Conservation (phyloP, 768 basidiomycete genomes). For the Wakefieldia striispora region DNA sequence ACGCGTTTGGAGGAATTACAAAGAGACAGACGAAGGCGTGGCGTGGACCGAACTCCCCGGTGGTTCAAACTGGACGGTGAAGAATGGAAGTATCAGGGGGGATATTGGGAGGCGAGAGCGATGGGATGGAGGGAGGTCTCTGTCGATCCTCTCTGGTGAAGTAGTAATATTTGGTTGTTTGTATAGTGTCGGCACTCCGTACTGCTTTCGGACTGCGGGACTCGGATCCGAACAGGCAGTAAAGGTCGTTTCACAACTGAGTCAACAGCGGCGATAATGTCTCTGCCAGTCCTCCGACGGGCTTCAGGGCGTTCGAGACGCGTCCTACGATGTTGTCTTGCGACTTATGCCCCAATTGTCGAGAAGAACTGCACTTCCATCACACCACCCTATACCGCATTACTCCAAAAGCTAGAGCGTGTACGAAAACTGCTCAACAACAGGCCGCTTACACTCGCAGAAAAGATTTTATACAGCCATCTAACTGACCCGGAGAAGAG, state of each 20-base stretch:
- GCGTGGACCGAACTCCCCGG: conserved; percentile 57
- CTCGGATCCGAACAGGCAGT: too few relatives aligned
- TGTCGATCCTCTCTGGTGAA: conserved; percentile 64
- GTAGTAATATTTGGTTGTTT: background rate
- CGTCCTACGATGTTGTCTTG: conserved; percentile 33
- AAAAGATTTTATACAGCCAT: conserved; percentile 97
- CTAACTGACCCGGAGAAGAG: conserved; percentile 74
- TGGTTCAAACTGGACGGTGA: conserved; percentile 75
- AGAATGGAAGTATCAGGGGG: conserved; percentile 75
- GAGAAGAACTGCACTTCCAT: conserved; percentile 68
- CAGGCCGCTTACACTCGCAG: conserved; percentile 87
- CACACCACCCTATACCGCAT: conserved; percentile 77
- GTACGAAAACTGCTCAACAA: conserved; percentile 68
- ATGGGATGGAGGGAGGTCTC: conserved; percentile 56
- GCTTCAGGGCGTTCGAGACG: conserved; percentile 8
- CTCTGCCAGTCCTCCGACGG: conserved; percentile 19
- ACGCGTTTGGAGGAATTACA: conserved; percentile 71
- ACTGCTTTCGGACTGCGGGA: too few relatives aligned
- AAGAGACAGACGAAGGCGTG: conserved; percentile 62
- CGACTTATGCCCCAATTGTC: conserved; percentile 39
- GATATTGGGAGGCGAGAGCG: conserved; percentile 79
- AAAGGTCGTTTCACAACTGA: background rate
- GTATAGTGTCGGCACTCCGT: too few relatives aligned
- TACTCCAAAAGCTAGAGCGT: conserved; percentile 66
- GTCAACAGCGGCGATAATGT: conserved; percentile 15